These are phyloP conservation scores for Cystofilobasidium ferigula DNA, from an alignment of 768 basidiomycete species.

Conservation along the genomic window DNA sequence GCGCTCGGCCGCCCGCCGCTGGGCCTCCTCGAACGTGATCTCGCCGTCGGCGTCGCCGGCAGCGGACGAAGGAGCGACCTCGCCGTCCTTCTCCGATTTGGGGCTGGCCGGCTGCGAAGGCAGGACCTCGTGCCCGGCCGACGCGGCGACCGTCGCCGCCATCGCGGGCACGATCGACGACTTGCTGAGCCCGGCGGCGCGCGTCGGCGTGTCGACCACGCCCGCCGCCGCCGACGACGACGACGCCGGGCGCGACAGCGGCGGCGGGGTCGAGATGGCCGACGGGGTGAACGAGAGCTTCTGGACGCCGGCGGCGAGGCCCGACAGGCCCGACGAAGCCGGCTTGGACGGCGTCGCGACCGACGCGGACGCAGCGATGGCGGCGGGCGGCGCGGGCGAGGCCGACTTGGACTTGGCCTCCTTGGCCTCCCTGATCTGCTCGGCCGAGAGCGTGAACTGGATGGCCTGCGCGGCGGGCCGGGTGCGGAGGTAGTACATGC, in stretches of 20 bases:
- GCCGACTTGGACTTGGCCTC: constrained; percentile 35
- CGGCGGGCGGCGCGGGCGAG: too few relatives aligned
- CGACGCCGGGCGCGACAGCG: constrained; percentile 13
- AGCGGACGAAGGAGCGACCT: not conserved
- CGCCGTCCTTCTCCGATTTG: constrained; percentile 14
- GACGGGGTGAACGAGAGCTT: constrained; percentile 28
- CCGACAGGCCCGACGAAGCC: not conserved
- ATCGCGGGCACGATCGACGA: constrained; percentile 32
- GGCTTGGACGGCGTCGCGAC: constrained; percentile 31
- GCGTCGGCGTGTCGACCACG: constrained; percentile 5
- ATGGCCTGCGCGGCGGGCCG: constrained; percentile 89
- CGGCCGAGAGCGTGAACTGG: constrained; percentile 79
- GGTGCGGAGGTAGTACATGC: constrained; percentile 92
- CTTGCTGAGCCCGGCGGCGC: constrained; percentile 5
- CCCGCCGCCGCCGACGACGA: constrained; percentile 1
- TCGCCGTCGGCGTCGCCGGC: constrained; percentile 42
- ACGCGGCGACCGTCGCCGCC: constrained; percentile 42
- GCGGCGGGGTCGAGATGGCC: constrained; percentile 22
- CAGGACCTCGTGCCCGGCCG: constrained; percentile 34
- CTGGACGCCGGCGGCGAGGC: constrained; percentile 31
- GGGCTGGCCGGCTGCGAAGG: constrained; percentile 26
- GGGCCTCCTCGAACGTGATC: constrained; percentile 67
- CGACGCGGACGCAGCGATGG: not conserved
- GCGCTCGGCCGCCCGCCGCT: constrained; percentile 44
- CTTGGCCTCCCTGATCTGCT: constrained; percentile 51